Percentiles rank a stretch among this genome's conserved stretches.
These are phyloP conservation scores for Gremmenia infestans DNA, from an alignment of 2,329 filamentous ascomycete genomes.

Conservation along the genomic window DNA sequence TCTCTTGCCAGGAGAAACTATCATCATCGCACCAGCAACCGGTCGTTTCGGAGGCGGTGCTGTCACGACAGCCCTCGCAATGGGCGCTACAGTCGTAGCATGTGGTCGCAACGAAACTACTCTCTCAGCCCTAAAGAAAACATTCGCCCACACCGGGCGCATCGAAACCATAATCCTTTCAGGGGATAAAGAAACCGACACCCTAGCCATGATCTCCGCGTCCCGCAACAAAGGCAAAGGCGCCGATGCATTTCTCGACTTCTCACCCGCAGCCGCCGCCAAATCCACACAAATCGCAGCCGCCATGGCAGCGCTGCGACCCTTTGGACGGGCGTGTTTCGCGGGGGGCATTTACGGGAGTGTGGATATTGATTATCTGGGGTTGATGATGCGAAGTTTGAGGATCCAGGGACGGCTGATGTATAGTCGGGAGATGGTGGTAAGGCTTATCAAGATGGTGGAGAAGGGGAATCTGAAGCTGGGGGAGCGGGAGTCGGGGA, in stretches of 20 bases:
- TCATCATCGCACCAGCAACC: constrained; percentile 43
- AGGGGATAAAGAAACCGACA: constrained; percentile 32
- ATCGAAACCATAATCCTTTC: constrained; percentile 39
- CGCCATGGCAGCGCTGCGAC: constrained; percentile 28
- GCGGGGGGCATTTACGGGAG: constrained; percentile 31
- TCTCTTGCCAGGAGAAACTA: constrained; percentile 39
- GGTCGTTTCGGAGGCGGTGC: constrained; percentile 41
- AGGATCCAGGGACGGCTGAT: constrained; percentile 39
- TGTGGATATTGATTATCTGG: constrained; percentile 27
- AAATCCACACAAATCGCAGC: constrained; percentile 37
- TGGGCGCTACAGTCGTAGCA: constrained; percentile 46
- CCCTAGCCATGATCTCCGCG: neutral
- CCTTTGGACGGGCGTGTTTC: constrained; percentile 32
- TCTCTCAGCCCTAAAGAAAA: constrained; percentile 31
- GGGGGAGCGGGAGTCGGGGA: neutral
- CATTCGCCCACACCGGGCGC: constrained; percentile 29
- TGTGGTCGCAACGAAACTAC: constrained; percentile 38
- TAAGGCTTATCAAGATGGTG: constrained; percentile 38
- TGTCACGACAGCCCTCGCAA: constrained; percentile 40
- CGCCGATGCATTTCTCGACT: constrained; percentile 41
- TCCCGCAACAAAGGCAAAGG: constrained; percentile 25
- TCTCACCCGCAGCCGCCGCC: constrained; percentile 38
- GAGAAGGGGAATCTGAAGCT: constrained; percentile 25
- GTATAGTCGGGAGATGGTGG: constrained; percentile 39
- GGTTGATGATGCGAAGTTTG: constrained; percentile 31